phyloP scores from a whole-genome alignment of 352 stramenopile genomes.

The Phytophthora ramorum region DNA sequence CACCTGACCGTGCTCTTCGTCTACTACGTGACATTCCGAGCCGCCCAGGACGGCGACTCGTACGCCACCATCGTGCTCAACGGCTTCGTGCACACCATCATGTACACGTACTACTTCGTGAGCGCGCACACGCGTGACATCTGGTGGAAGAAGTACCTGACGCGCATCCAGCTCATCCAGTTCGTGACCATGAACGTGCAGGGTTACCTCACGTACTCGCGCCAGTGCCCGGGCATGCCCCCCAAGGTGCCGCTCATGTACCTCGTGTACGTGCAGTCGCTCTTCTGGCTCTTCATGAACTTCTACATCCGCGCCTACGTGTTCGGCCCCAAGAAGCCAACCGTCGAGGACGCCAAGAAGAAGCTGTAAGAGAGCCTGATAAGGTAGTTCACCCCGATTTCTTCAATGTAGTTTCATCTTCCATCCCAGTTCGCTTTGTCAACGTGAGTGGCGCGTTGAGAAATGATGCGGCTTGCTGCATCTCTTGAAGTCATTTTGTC shows the following conservation, averaged over 20 bases:
- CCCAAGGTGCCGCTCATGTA: conserved; percentile 88
- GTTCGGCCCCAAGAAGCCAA: conserved; percentile 49
- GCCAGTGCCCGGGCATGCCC: conserved; percentile 84
- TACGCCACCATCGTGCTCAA: conserved; percentile 96
- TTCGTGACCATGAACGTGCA: conserved; percentile 87
- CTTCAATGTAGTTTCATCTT: conserved; percentile 21
- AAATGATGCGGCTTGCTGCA: no score
- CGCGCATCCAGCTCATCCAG: conserved; percentile 94
- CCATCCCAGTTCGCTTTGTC: conserved; percentile 19
- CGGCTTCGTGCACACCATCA: conserved; percentile 97
- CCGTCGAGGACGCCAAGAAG: conserved; percentile 41
- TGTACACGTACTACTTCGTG: conserved; percentile 99
- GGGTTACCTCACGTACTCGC: conserved; percentile 71
- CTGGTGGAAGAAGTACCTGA: conserved; percentile 97
- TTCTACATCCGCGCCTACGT: conserved; percentile 95
- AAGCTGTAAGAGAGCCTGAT: conserved; percentile 32
- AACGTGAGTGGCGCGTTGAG: conserved; percentile 6
- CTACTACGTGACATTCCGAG: conserved; percentile 95
- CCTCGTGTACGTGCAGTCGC: conserved; percentile 94
- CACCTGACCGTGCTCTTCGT: conserved; percentile 96
- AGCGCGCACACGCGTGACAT: conserved; percentile 96
- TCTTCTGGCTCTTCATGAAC: conserved; percentile 96
- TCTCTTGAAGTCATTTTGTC: no score
- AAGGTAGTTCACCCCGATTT: conserved; percentile 22
- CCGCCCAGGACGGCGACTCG: conserved; percentile 95